A percentile compares a stretch with the other conserved stretches of the same genome.
Conservation (phyloP, 768 basidiomycete species). For the Xerocomellus intermedius region DNA sequence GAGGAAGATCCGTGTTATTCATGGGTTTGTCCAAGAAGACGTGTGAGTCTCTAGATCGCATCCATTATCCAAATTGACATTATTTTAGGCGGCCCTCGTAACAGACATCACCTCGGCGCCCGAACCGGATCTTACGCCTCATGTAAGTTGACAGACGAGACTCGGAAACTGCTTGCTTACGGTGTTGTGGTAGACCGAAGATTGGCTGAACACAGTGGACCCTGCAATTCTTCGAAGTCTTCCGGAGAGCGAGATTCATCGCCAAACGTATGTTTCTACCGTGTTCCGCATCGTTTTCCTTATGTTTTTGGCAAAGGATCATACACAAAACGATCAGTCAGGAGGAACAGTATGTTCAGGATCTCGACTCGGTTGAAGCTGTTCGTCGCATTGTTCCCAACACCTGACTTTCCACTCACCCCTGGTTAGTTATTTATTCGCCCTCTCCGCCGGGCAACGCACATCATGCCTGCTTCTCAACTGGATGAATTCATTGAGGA, state of each 20-base stretch:
- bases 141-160: conserved; percentile 35
- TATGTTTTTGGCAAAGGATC: conserved; percentile 37
- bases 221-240: conserved; percentile 51
- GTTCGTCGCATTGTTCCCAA: conserved; percentile 36
- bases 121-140: conserved; percentile 30
- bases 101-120: conserved; percentile 19
- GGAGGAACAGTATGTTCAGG: conserved; percentile 87
- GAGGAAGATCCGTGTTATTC: conserved; percentile 83
- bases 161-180: neutral
- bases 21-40: conserved; percentile 67
- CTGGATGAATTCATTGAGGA: conserved; percentile 86
- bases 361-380: conserved; percentile 79
- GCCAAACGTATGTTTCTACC: conserved; percentile 58
- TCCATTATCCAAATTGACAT: conserved; percentile 9
- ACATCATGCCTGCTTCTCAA: conserved; percentile 54
- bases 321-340: conserved; percentile 87
- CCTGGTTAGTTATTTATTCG: conserved; percentile 51
- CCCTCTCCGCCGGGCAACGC: conserved; percentile 50
- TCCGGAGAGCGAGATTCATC: conserved; percentile 72
- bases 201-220: conserved; percentile 55
- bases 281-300: neutral
- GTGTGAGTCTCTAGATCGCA: conserved; percentile 39
- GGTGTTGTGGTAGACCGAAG: conserved; percentile 32
- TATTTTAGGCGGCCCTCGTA: conserved; percentile 23
- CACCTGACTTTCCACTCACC: conserved; percentile 34